Conservation (phyloP, 179 eudicot species). For the Silene coronaria region DNA sequence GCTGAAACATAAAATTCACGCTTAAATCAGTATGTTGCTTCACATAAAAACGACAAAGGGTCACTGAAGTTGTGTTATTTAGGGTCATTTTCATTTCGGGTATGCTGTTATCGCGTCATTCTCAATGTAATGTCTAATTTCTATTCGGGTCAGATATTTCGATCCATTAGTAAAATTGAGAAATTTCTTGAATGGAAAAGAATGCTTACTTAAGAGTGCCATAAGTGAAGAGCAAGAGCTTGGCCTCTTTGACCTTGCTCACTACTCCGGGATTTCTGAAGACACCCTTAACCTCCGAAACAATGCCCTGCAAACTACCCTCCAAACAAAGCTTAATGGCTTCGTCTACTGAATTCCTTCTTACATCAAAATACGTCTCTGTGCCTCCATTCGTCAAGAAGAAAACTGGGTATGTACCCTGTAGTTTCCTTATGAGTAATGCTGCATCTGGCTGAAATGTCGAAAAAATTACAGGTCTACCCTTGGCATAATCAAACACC, state of each 20-base stretch:
- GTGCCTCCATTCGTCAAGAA: conserved; percentile 80
- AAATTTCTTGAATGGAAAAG: neutral
- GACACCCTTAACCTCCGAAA: conserved; percentile 71
- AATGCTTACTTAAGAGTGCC: conserved; percentile 73
- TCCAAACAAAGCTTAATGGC: conserved; percentile 61
- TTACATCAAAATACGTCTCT: conserved; percentile 51
- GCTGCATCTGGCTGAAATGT: conserved; percentile 87
- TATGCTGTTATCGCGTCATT: too few relatives aligned
- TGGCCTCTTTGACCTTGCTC: conserved; percentile 58
- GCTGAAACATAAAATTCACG: conserved; percentile 24
- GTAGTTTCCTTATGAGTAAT: conserved; percentile 47
- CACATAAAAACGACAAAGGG: neutral
- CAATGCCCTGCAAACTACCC: conserved; percentile 86
- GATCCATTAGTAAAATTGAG: neutral
- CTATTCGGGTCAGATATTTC: too few relatives aligned
- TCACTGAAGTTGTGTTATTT: too few relatives aligned
- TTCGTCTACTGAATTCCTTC: conserved; percentile 79
- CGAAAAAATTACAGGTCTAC: conserved; percentile 65
- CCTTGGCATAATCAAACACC: conserved; percentile 47
- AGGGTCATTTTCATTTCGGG: too few relatives aligned
- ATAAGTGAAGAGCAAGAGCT: conserved; percentile 64
- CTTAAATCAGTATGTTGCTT: neutral
- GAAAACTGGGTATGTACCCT: conserved; percentile 63
- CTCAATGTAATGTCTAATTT: too few relatives aligned
- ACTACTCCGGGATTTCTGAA: conserved; percentile 66